These are phyloP conservation scores for Datisca glomerata DNA, from an alignment of 306 rosid species.

Conservation along the genomic window DNA sequence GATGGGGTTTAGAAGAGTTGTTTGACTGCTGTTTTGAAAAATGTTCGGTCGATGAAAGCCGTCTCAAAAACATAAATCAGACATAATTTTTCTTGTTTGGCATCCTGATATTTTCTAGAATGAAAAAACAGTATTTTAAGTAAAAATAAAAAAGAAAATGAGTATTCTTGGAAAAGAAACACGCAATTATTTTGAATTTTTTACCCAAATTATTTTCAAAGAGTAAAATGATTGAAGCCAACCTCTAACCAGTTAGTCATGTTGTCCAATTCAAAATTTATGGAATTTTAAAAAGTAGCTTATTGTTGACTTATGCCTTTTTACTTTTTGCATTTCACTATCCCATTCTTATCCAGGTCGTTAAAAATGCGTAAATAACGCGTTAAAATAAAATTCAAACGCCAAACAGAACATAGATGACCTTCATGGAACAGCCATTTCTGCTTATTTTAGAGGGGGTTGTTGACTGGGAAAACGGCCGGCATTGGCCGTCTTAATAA, in stretches of 20 bases:
- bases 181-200: too few species aligned
- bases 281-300: background rate
- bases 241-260: too few species aligned
- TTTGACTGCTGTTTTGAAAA: background rate
- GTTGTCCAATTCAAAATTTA: too few species aligned
- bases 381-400: conserved; percentile 9
- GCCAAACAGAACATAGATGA: conserved; percentile 11
- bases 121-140: background rate
- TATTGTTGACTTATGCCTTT: background rate
- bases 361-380: conserved; percentile 6
- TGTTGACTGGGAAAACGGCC: conserved; percentile 61
- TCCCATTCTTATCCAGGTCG: background rate
- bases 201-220: background rate
- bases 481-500: conserved; percentile 50
- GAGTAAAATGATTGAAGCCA: background rate
- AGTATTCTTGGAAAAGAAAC: too few species aligned
- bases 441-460: conserved; percentile 9
- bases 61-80: background rate
- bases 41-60: background rate
- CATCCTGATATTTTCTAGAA: background rate
- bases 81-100: background rate
- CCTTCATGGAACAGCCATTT: background rate
- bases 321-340: background rate
- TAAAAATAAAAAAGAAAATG: too few species aligned
- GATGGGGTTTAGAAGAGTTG: too few species aligned